Base-by-base conservation (phyloP, 2,329 filamentous ascomycete genomes). In the Arachnopeziza araneosa region DNA sequence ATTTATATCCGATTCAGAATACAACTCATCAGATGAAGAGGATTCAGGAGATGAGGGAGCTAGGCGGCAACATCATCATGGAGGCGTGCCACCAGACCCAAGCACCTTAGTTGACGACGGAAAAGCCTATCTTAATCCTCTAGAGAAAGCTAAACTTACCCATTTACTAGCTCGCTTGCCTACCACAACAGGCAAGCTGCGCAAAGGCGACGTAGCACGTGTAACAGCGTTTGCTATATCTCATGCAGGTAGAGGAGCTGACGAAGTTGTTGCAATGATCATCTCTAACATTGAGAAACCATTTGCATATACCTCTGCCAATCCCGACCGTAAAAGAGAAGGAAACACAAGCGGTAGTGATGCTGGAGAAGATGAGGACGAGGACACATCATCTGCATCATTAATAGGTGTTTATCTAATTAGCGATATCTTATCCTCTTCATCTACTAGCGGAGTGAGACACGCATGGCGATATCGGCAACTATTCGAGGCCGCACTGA, bases 231-330 rank as follows among this genome's bases (percentile, higher is more conserved):
- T 98, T 74, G 93, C 93, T 14, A 91, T 98, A 59, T 88, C 87
- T 1, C 91, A 98, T 72, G 90, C 92, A 1, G 90, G 88, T 49
- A 82, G 86, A 22, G 95, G 93, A 19, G 89, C 91, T 14, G 90
- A 96, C 64, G 95, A 98, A 76, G 88, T 97, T 44, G 92, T 96
- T n/a, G 84, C 93, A 55, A 84, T 96, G 75, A 86, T 98, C 48
- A 83, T 96, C 0, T 81, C 86, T 0, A 98, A 99, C 68, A 80
- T 98, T 36, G 80, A 89, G 61, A 84, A 82, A 56, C 95, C 95
- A 0, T 85, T 96, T 60, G 83, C 86, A 6, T 84, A 88, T 65
- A 90, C 86, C 0, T 82, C 82, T 7, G 89, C 89, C 24, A 93
- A 91, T 61, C 83, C 86, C 0, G 78, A 83, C 8, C 75, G 76